Evolutionary conservation across 352 stramenopile species (phyloP).

Genomic region (Saprolegnia diclina): DNA sequence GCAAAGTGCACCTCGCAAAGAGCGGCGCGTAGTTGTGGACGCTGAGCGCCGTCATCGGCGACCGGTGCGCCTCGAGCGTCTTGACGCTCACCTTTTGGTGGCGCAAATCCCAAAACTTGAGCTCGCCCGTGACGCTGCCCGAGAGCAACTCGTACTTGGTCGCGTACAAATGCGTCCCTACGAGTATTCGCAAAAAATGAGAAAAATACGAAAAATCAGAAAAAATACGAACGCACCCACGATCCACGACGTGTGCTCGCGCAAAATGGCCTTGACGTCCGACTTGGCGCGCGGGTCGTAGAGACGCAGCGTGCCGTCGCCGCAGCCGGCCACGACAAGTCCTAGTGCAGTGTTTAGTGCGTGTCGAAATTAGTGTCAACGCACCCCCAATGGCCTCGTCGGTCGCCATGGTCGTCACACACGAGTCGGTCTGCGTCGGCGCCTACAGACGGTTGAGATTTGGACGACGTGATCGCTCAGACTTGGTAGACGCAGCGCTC

Average conservation of each 20-base stretch:
- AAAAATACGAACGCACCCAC: constrained; percentile 53
- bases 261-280: constrained; percentile 58
- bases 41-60: constrained; percentile 94
- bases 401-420: constrained; percentile 85
- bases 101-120: constrained; percentile 97
- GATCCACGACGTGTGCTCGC: constrained; percentile 94
- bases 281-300: constrained; percentile 90
- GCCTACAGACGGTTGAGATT: constrained; percentile 39
- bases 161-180: constrained; percentile 58
- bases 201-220: too few species aligned
- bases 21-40: constrained; percentile 95
- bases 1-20: constrained; percentile 80
- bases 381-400: constrained; percentile 60
- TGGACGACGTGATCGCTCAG: not conserved
- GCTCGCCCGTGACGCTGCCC: constrained; percentile 89
- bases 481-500: constrained; percentile 46
- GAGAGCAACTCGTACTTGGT: constrained; percentile 88
- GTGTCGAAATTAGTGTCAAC: not conserved
- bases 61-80: constrained; percentile 86
- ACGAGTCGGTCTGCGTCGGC: constrained; percentile 84
- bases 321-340: constrained; percentile 86
- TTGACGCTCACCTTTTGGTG: constrained; percentile 74
- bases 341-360: not conserved
- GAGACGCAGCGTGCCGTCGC: constrained; percentile 91
- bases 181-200: not conserved